Base-by-base conservation (phyloP, 108 stramenopile genomes). In the Skeletonema marinoi region DNA sequence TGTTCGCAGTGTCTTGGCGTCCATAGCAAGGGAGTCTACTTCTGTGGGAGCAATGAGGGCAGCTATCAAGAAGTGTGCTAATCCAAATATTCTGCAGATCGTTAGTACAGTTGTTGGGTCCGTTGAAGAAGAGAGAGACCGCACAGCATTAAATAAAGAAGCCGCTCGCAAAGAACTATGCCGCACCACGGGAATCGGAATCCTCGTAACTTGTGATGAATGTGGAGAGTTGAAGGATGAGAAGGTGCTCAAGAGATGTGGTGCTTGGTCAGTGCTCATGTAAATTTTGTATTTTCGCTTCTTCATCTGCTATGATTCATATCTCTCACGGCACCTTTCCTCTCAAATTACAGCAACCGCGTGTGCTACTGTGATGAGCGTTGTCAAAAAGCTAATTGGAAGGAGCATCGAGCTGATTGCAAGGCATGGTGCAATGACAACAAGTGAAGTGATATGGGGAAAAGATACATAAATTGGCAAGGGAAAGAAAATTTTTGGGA, bases 1-100 rank as follows among this genome's bases (percentile, higher is more conserved):
- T 32, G 32, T 61, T 6, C 3, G 60, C 60, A 9, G 16, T 61
- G 12, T 61, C 16, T 11, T 61, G 10, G 32, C 8, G 11, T 17
- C 16, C 19, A 61, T 61, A 31, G 60, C 32, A 33, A 61, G 32
- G 32, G 32, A 61, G 11, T 32, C 32, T 61, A 61, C 60, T 3
- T 61, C 60, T 61, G 60, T 61, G 60, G 32, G n/a, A 61, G 60
- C 30, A 4, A 12, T 61, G 60, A 61, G 60, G 32, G 60, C 60
- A 32, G 60, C 60, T 31, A 61, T 61, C 60, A 32, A 32, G 19
- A 61, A 33, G 32, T 61, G 60, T 61, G 60, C 60, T 13, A 61
- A 3, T 33, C 60, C 60, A 9, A 8, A 33, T n/a, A n/a, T 0
- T 9, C 30, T 10, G 17, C 14, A 16, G 6, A 33, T 0, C 3